Evolutionary conservation across 2,329 filamentous ascomycete genomes (phyloP).

Genomic region (Myriosclerotinia scirpicola): DNA sequence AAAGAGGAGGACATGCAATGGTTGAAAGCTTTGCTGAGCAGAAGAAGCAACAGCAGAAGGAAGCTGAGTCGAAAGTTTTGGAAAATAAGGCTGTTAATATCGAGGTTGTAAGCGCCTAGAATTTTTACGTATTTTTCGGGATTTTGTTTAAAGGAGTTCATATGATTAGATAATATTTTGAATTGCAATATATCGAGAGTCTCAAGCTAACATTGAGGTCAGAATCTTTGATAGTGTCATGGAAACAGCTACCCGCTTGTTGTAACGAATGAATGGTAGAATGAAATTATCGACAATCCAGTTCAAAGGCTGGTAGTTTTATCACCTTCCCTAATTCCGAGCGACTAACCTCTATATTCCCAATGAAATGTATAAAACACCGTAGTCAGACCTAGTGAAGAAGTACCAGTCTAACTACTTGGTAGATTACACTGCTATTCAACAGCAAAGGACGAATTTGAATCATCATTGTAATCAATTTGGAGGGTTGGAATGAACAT

Average conservation of each 20-base stretch:
- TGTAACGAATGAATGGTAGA: background rate
- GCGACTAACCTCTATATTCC: background rate
- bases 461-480: background rate
- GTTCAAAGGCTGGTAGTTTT: background rate
- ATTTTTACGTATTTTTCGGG: background rate
- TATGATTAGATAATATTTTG: constrained; percentile 3
- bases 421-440: background rate
- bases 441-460: background rate
- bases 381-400: background rate
- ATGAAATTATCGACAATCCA: background rate
- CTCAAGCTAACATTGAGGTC: background rate
- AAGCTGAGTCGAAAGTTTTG: constrained; percentile 6
- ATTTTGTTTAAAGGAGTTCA: background rate
- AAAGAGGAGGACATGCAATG: constrained; percentile 20
- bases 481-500: background rate
- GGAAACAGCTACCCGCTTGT: background rate
- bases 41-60: constrained; percentile 10
- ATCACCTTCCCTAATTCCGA: background rate
- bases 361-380: background rate
- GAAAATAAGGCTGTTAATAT: constrained; percentile 1
- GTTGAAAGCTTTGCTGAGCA: constrained; percentile 17
- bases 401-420: background rate
- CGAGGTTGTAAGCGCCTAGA: background rate
- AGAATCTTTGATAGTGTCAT: no score
- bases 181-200: background rate